These are phyloP conservation scores for Carex myosuroides DNA, from an alignment of 176 grass and related monocot species.

Conservation along the genomic window DNA sequence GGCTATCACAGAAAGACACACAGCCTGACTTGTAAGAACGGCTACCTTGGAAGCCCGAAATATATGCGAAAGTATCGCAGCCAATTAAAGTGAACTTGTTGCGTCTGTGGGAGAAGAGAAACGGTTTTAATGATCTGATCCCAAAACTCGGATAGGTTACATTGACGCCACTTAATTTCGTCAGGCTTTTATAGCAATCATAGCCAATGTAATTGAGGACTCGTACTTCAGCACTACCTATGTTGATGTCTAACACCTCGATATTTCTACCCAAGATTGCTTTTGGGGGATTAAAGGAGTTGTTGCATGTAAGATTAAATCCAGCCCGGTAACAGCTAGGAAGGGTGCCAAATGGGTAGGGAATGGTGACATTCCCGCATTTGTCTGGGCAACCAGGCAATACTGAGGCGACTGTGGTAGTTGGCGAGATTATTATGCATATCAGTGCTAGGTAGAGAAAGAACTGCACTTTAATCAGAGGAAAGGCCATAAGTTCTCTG, in stretches of 20 bases:
- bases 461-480: not conserved
- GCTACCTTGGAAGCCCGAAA: not conserved
- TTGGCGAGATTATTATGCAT: not conserved
- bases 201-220: not conserved
- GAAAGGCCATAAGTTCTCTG: too few relatives aligned
- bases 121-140: not conserved
- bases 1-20: rapidly evolving
- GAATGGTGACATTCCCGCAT: conserved; percentile 27
- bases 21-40: not conserved
- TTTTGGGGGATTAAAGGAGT: not conserved
- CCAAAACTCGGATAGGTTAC: rapidly evolving
- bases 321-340: not conserved
- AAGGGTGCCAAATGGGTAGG: conserved; percentile 35
- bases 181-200: not conserved
- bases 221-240: not conserved
- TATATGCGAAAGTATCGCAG: conserved; percentile 13
- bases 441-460: not conserved
- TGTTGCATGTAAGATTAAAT: conserved; percentile 24
- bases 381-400: conserved; percentile 11
- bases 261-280: not conserved
- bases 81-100: conserved; percentile 35
- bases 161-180: too few relatives aligned
- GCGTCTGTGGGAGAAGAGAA: not conserved
- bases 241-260: not conserved
- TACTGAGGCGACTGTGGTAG: not conserved